A percentile compares a stretch with the other conserved stretches of the same genome.
Evolutionary conservation across 2,329 filamentous ascomycete species (phyloP).

Genomic region (Xylogone sp.): DNA sequence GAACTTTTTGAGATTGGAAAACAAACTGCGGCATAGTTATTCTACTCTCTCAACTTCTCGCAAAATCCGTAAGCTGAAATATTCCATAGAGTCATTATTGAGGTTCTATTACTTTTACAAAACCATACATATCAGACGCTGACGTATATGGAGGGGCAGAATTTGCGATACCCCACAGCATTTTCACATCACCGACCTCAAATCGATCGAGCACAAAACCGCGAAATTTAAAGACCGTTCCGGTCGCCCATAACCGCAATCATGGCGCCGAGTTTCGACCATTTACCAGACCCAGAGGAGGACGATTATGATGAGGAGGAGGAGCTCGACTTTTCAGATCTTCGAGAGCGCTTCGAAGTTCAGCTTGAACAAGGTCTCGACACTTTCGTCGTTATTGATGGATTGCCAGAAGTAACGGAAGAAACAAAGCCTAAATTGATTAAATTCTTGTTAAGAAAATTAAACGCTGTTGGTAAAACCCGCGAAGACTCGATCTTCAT

Average conservation of each 20-base stretch:
- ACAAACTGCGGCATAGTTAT: not conserved
- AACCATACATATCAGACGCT: not conserved
- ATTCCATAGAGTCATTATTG: not conserved
- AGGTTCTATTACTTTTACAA: not conserved
- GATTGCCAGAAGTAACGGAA: slow-evolving; percentile 82
- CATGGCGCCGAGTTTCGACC: slow-evolving; percentile 94
- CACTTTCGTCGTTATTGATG: slow-evolving; percentile 93
- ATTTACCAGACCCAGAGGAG: slow-evolving; percentile 86
- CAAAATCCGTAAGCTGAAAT: not conserved
- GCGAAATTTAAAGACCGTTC: not conserved
- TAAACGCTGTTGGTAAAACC: slow-evolving; percentile 80
- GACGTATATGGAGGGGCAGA: not conserved
- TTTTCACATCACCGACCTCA: not conserved
- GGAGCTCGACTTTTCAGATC: slow-evolving; percentile 92
- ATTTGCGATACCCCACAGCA: not conserved
- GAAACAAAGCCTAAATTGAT: slow-evolving; percentile 91
- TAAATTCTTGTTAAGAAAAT: slow-evolving; percentile 93
- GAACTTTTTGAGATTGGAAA: not conserved
- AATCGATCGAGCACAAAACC: not conserved
- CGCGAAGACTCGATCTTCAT: slow-evolving; percentile 88
- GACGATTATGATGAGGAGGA: slow-evolving; percentile 83
- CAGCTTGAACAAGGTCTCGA: slow-evolving; percentile 94
- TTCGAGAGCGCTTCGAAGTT: slow-evolving; percentile 92
- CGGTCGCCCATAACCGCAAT: slow-evolving; percentile 35
- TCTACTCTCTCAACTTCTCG: not conserved